Conservation (phyloP, 106 monocot genomes). For the Dendrobium officinale region DNA sequence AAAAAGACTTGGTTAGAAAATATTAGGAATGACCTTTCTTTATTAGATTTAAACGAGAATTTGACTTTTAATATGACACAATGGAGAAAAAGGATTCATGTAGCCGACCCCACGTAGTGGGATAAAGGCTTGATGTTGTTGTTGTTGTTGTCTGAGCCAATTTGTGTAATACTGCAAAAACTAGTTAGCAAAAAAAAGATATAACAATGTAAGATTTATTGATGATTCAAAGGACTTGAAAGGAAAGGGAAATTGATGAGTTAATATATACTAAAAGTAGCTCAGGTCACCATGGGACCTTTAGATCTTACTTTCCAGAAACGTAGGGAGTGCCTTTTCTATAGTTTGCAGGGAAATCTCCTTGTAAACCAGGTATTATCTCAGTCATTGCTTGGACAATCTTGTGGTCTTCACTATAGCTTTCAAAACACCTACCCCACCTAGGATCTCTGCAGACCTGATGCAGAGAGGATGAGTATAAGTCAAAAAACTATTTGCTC, state of each 20-base stretch:
- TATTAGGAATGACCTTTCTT: too few species aligned
- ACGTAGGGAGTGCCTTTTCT: conserved; percentile 33
- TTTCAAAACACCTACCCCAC: conserved; percentile 66
- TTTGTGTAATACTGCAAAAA: neutral
- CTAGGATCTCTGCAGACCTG: conserved; percentile 56
- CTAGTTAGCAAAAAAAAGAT: neutral
- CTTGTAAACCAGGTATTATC: conserved; percentile 44
- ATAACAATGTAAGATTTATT: neutral
- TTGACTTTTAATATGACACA: too few species aligned
- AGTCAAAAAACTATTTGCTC: neutral
- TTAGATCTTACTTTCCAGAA: conserved; percentile 30
- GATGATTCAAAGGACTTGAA: neutral
- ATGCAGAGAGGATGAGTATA: neutral
- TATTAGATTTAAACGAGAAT: too few species aligned
- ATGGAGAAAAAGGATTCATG: too few species aligned
- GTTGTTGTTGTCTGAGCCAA: neutral
- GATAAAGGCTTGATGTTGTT: too few species aligned
- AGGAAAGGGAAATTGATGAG: neutral
- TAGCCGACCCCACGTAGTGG: too few species aligned
- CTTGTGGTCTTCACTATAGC: conserved; percentile 49
- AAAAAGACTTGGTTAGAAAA: too few species aligned
- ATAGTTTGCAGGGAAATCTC: conserved; percentile 30
- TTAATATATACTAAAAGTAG: neutral
- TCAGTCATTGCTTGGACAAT: conserved; percentile 47
- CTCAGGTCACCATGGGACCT: neutral